Percentiles rank a stretch among this genome's conserved stretches.
Conservation (phyloP, 208 protist species). For the Acanthamoeba polyphaga region DNA sequence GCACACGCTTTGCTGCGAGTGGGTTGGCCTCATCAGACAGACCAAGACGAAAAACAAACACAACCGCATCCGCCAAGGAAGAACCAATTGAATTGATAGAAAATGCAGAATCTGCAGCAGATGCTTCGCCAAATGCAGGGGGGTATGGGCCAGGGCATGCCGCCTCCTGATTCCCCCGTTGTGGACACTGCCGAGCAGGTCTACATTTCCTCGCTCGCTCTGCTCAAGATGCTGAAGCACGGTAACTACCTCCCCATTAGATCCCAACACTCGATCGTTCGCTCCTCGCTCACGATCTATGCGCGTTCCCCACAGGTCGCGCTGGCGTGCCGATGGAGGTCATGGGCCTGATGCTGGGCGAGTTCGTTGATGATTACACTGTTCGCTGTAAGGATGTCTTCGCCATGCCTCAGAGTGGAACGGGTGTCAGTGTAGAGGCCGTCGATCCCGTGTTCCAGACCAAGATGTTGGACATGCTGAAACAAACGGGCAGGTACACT, state of each 20-base stretch:
- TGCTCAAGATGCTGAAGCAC: constrained; percentile 99
- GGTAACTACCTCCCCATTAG: constrained; percentile 86
- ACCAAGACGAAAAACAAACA: background rate
- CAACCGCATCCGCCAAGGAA: background rate
- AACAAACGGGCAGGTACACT: constrained; percentile 94
- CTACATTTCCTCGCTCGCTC: constrained; percentile 99
- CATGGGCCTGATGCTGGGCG: constrained; percentile 99
- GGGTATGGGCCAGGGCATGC: constrained; percentile 76
- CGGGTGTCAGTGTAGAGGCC: constrained; percentile 99
- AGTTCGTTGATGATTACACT: constrained; percentile 99
- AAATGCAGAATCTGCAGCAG: constrained; percentile 76
- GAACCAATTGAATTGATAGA: background rate
- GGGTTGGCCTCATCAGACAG: background rate
- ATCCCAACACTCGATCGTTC: background rate
- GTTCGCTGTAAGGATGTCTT: constrained; percentile 99
- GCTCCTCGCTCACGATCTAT: background rate
- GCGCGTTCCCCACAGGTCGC: constrained; percentile 84
- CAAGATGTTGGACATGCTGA: constrained; percentile 99
- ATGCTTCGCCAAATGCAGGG: constrained; percentile 77
- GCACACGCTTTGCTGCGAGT: constrained; percentile 19
- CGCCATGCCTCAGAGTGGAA: constrained; percentile 99
- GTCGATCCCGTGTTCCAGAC: constrained; percentile 99
- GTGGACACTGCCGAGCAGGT: constrained; percentile 99
- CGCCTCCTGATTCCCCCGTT: constrained; percentile 86
- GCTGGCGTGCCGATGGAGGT: constrained; percentile 99